phyloP scores from a whole-genome alignment of 441 rosid species.

The Gossypium gossypioides region DNA sequence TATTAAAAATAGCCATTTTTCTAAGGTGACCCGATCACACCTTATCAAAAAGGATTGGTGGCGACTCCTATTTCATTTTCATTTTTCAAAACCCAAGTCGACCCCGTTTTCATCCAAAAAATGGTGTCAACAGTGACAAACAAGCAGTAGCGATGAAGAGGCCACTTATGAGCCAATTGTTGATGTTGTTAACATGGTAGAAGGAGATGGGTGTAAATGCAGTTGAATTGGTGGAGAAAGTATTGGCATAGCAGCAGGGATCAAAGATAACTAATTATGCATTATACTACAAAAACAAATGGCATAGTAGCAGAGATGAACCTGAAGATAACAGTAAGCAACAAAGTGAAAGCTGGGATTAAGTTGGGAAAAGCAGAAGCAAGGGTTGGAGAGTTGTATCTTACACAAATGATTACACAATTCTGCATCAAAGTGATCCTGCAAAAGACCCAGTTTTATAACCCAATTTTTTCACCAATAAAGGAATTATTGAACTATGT shows the following conservation, averaged over 20 bases:
- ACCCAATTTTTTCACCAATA: background rate
- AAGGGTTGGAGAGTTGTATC: slow-evolving; percentile 31
- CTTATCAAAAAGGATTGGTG: too few species aligned
- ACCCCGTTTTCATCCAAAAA: too few species aligned
- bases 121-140: too few species aligned
- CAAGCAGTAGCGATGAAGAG: slow-evolving; percentile 21
- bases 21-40: too few species aligned
- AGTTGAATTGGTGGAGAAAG: background rate
- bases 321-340: slow-evolving; percentile 36
- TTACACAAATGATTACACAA: slow-evolving; percentile 20
- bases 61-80: too few species aligned
- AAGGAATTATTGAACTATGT: background rate
- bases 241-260: background rate
- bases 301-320: background rate
- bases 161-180: too few species aligned
- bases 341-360: slow-evolving; percentile 20
- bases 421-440: slow-evolving; percentile 21
- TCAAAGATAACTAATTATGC: too few species aligned
- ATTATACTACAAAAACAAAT: too few species aligned
- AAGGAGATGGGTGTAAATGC: too few species aligned
- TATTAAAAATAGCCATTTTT: too few species aligned
- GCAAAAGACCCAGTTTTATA: background rate
- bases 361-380: background rate
- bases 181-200: too few species aligned
- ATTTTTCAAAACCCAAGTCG: too few species aligned